Evolutionary conservation across 495 filamentous ascomycete genomes (phyloP).

Genomic region (Aspergillus nanangensis): DNA sequence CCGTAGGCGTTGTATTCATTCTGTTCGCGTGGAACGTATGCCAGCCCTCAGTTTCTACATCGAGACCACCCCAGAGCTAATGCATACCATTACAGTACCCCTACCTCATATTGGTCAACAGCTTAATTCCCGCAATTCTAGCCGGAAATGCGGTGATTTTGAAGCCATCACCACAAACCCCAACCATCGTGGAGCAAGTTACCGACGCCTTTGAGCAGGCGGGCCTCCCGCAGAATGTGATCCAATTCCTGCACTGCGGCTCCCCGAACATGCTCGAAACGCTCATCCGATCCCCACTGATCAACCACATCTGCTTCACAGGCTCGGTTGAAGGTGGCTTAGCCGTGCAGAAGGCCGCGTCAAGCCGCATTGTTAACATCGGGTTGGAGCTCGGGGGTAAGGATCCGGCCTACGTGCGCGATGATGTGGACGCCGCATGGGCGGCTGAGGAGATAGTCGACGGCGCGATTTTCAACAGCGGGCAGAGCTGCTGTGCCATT

Average conservation of each 20-base stretch:
- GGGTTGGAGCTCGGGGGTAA: constrained; percentile 90
- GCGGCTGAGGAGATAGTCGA: constrained; percentile 90
- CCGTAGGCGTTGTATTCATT: constrained; percentile 77
- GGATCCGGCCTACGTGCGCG: constrained; percentile 83
- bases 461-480: constrained; percentile 88
- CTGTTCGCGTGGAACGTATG: constrained; percentile 94
- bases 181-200: constrained; percentile 81
- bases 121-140: constrained; percentile 80
- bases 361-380: constrained; percentile 75
- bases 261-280: constrained; percentile 65
- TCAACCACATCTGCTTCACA: constrained; percentile 82
- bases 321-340: constrained; percentile 88
- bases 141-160: constrained; percentile 85
- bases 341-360: constrained; percentile 76
- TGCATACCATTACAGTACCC: constrained; percentile 78
- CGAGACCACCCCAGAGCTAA: neutral
- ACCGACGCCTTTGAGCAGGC: constrained; percentile 69
- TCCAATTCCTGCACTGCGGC: constrained; percentile 88
- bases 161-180: constrained; percentile 92
- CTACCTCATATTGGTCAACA: constrained; percentile 87
- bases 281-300: constrained; percentile 65
- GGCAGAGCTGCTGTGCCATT: constrained; percentile 87
- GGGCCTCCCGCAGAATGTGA: constrained; percentile 71
- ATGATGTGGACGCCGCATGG: constrained; percentile 84
- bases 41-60: constrained; percentile 12